Evolutionary conservation across 2,329 filamentous ascomycete species (phyloP), one percentile per base, ranked within the genome.

Genomic region (Beauveria sp.): DNA sequence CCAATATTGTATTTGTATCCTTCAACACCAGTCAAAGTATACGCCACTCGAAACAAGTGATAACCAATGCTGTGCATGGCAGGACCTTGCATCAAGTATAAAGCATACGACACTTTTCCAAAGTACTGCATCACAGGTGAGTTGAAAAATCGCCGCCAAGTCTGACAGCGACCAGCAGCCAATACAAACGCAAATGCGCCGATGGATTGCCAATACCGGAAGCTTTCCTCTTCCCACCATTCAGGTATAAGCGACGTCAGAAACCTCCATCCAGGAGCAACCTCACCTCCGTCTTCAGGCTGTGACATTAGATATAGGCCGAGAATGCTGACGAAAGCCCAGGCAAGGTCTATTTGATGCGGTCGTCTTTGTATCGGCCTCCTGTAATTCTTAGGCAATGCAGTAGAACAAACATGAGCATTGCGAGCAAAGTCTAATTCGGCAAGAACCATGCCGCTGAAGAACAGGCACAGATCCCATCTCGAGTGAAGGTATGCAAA

Each of bases 41-140:
- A 84, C 0, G 75, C 79, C 72, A 77, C 76, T 38, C 75, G 75
- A 67, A 83, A 76, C 62, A 79, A 77, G 42, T 77, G 73, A 66
- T 83, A 85, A 10, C 83, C 83, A 20, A 80, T 66, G 2, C 78
- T 77, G 66, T 84, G 82, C 67, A 81, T 77, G 2, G 80, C 76
- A 3, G 82, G 80, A 0, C 83, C 82, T 68, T 87, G 84, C 74
- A 86, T 80, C 14, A 87, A 76, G 69, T 87, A 87, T 26, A 87
- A 69, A 54, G 82, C 79, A 67, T 84, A 87, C 58, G 82, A 85
- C 65, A 87, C 80, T 68, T 80, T 80, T 63, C 84, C 84, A 7
- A 87, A 73, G 70, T 86, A 87, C 67, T 85, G 83, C 3, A 84
- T 74, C 18, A 76, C 66, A 2, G 72, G 67, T 1, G 74, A 73